Conservation (phyloP, 352 stramenopile genomes). For the Blastocystis sp. region DNA sequence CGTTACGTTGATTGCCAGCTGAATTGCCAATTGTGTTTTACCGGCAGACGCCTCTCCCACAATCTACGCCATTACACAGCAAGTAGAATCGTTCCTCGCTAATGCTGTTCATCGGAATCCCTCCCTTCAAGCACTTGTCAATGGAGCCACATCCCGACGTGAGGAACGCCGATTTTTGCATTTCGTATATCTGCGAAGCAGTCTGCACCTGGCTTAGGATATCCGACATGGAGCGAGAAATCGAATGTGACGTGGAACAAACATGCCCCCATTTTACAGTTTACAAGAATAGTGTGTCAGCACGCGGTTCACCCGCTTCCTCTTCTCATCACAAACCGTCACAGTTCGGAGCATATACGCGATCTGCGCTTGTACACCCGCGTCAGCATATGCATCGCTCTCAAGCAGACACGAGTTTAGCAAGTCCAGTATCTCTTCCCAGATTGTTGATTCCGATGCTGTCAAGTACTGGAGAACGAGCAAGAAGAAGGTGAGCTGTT, state of each 20-base stretch:
- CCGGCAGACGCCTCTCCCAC: slow-evolving; percentile 50
- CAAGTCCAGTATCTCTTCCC: background rate
- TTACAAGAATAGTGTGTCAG: background rate
- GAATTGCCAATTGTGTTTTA: slow-evolving; percentile 60
- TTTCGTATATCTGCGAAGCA: slow-evolving; percentile 1
- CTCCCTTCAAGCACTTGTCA: slow-evolving; percentile 65
- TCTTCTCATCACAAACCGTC: background rate
- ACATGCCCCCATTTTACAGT: slow-evolving; percentile 17
- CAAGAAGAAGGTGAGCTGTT: background rate
- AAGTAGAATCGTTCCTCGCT: background rate
- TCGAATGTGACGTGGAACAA: background rate
- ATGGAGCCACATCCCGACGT: slow-evolving; percentile 50
- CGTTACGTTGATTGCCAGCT: slow-evolving; percentile 45
- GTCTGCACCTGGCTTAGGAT: background rate
- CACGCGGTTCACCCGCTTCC: background rate
- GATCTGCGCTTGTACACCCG: background rate
- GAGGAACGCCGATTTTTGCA: slow-evolving; percentile 2
- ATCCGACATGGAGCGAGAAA: background rate
- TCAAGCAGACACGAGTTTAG: background rate
- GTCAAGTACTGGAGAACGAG: background rate
- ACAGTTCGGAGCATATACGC: background rate
- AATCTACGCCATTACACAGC: slow-evolving; percentile 13
- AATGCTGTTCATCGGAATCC: slow-evolving; percentile 22
- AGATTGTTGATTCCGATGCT: background rate
- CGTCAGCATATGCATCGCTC: background rate